These are phyloP conservation scores for Lactarius sp. DNA, from an alignment of 768 basidiomycete species.

Conservation along the genomic window DNA sequence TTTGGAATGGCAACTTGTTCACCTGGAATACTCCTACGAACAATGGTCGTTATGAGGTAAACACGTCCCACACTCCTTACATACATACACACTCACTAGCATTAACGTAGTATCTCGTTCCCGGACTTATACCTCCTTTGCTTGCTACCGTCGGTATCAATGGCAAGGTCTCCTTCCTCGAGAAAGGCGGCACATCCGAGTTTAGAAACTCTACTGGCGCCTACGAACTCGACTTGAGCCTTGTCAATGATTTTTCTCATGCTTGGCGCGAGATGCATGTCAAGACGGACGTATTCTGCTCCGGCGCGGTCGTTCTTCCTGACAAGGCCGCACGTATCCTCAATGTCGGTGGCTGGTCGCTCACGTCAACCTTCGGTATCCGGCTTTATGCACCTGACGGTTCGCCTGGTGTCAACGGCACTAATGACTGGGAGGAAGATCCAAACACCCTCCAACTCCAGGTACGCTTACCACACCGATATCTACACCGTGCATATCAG, in stretches of 20 bases:
- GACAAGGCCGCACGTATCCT: conserved; percentile 48
- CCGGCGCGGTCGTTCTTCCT: conserved; percentile 66
- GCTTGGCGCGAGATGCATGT: conserved; percentile 78
- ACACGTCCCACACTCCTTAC: conserved; percentile 23
- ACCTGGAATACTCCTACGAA: conserved; percentile 62
- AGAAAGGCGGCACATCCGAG: conserved; percentile 64
- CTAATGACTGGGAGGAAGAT: conserved; percentile 80
- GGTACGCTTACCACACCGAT: conserved; percentile 35
- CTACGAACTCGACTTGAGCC: conserved; percentile 66
- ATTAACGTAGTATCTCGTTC: conserved; percentile 38
- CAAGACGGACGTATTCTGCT: conserved; percentile 76
- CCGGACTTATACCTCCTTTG: conserved; percentile 65
- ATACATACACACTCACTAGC: neutral
- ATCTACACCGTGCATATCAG: neutral
- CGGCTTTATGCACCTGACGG: too few relatives aligned
- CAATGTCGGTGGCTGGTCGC: too few relatives aligned
- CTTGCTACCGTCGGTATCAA: conserved; percentile 75
- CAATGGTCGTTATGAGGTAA: conserved; percentile 66
- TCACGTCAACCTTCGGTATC: too few relatives aligned
- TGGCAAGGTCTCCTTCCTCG: conserved; percentile 75
- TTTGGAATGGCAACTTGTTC: conserved; percentile 38
- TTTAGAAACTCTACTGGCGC: conserved; percentile 67
- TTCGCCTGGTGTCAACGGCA: conserved; percentile 27
- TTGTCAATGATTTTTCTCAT: conserved; percentile 39
- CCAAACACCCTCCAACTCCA: conserved; percentile 52